Evolutionary conservation across 2,329 filamentous ascomycete species (phyloP).

Genomic region (Trichoderma sp.): DNA sequence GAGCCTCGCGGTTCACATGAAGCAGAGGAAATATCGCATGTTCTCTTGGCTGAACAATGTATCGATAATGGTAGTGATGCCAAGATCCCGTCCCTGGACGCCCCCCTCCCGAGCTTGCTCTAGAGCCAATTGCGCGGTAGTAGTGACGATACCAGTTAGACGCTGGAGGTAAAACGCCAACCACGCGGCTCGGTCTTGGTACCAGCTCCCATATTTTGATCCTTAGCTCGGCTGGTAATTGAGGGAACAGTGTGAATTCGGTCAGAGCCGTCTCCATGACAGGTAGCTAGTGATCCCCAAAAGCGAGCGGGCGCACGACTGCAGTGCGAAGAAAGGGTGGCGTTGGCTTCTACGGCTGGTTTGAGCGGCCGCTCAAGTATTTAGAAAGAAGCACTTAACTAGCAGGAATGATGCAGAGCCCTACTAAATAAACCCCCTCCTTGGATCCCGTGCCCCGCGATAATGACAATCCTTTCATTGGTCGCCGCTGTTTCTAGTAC

Average conservation of each 20-base stretch:
- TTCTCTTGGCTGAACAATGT: constrained; percentile 13
- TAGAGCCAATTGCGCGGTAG: not conserved
- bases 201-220: constrained; percentile 16
- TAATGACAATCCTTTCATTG: not conserved
- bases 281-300: not conserved
- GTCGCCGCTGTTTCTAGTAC: not conserved
- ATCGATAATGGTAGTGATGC: constrained; percentile 5
- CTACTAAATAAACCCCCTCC: not conserved
- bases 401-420: not conserved
- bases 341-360: not conserved
- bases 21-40: constrained; percentile 12
- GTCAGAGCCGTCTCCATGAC: not conserved
- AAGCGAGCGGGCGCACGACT: not conserved
- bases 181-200: constrained; percentile 8
- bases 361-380: not conserved
- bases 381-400: not conserved
- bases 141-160: constrained; percentile 15
- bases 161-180: constrained; percentile 5
- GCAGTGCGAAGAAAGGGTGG: not conserved
- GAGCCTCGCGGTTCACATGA: constrained; percentile 8
- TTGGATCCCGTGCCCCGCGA: not conserved
- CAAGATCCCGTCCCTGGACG: not conserved
- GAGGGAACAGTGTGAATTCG: constrained; percentile 1
- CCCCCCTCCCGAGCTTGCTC: not conserved
- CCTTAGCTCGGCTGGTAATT: constrained; percentile 3